phyloP scores from a whole-genome alignment of 129 eudicot species.

The Flaveria trinervia region DNA sequence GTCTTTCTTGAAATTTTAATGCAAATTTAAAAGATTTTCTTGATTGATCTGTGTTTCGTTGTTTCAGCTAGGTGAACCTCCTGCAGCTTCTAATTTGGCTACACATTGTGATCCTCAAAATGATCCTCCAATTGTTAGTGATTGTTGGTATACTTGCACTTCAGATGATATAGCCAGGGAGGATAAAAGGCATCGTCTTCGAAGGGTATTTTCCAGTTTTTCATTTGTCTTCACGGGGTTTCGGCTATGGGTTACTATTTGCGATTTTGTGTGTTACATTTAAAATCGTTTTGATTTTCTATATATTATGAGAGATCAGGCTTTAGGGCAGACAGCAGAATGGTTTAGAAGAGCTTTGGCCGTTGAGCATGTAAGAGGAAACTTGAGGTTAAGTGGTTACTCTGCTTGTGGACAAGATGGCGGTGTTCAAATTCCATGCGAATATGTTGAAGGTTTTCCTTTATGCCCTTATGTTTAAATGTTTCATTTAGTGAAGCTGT shows the following conservation, averaged over 20 bases:
- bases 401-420: conserved; percentile 12
- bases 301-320: conserved; percentile 49
- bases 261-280: too few species aligned
- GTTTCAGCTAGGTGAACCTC: conserved; percentile 90
- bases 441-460: conserved; percentile 4
- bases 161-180: conserved; percentile 81
- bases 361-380: conserved; percentile 92
- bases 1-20: conserved; percentile 10
- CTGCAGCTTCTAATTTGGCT: conserved; percentile 57
- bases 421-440: not conserved
- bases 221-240: not conserved
- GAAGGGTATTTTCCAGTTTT: conserved; percentile 48
- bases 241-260: not conserved
- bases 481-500: not conserved
- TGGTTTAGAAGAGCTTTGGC: conserved; percentile 91
- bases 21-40: not conserved
- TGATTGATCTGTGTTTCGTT: not conserved
- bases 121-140: conserved; percentile 77
- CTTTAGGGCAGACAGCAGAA: conserved; percentile 93
- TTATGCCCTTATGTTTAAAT: not conserved
- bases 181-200: conserved; percentile 88
- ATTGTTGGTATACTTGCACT: conserved; percentile 97
- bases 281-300: not conserved
- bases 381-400: conserved; percentile 47
- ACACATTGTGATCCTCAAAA: conserved; percentile 70